Evolutionary conservation across 495 filamentous ascomycete genomes (phyloP).

Genomic region (Astrothelium subdiscretum): DNA sequence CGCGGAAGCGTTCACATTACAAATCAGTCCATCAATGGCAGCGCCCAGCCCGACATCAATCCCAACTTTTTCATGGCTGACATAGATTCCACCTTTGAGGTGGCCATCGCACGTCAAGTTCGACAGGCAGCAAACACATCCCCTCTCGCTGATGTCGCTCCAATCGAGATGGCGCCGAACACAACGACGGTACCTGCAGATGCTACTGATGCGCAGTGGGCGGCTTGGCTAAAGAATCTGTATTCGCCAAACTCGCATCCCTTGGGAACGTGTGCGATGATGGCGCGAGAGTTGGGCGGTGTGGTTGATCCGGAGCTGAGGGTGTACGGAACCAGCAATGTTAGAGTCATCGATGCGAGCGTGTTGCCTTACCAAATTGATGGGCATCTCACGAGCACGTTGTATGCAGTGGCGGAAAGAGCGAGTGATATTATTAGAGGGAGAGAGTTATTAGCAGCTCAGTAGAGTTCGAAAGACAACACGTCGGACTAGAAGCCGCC

Average conservation of each 20-base stretch:
- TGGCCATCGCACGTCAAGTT: not conserved
- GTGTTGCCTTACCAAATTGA: conserved; percentile 15
- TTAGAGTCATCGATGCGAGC: conserved; percentile 31
- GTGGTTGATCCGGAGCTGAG: conserved; percentile 37
- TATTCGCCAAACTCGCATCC: conserved; percentile 25
- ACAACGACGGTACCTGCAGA: not conserved
- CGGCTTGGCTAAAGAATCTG: not conserved
- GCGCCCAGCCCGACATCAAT: not conserved
- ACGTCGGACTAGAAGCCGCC: too few species aligned
- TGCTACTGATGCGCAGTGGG: not conserved
- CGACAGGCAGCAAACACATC: not conserved
- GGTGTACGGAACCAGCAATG: conserved; percentile 37
- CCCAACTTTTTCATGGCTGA: conserved; percentile 3
- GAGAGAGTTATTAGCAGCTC: not conserved
- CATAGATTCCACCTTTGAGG: not conserved
- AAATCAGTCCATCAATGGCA: not conserved
- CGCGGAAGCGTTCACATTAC: conserved; percentile 13
- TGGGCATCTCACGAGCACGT: conserved; percentile 1
- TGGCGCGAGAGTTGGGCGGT: conserved; percentile 32
- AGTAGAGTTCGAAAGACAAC: too few species aligned
- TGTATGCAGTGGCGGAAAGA: conserved; percentile 12
- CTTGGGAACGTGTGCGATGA: conserved; percentile 39
- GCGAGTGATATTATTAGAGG: conserved; percentile 10
- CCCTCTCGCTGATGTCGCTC: not conserved
- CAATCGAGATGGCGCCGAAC: not conserved